Conservation (phyloP, 2,329 filamentous ascomycete genomes). For the Penicillium sp. region DNA sequence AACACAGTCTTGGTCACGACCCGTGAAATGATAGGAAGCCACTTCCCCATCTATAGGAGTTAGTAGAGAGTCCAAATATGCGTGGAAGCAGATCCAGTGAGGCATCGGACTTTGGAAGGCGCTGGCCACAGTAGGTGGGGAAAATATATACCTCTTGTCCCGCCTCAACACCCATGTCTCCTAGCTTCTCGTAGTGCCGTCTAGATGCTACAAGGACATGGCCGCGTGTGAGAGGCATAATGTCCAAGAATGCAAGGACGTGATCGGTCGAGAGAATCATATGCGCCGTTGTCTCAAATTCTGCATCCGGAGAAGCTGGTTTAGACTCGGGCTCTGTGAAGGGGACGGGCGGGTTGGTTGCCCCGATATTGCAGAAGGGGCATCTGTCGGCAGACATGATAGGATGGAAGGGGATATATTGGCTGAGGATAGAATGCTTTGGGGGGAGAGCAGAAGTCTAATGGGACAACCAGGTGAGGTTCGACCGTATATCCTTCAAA, state of each 20-base stretch:
- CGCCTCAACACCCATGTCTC: constrained; percentile 60
- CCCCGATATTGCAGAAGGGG: constrained; percentile 56
- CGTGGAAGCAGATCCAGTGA: background rate
- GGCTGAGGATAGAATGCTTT: background rate
- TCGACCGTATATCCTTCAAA: background rate
- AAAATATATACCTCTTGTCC: constrained; percentile 55
- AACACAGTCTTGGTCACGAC: constrained; percentile 67
- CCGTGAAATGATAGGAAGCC: constrained; percentile 54
- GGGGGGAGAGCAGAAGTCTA: background rate
- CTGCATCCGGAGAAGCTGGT: constrained; percentile 15
- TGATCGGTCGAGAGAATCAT: constrained; percentile 71
- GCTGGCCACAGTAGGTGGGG: background rate
- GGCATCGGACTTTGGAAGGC: background rate
- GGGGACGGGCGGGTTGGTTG: constrained; percentile 44
- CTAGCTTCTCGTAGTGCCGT: constrained; percentile 69
- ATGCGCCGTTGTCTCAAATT: constrained; percentile 29
- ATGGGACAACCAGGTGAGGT: background rate
- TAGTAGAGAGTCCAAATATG: background rate
- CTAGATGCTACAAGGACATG: constrained; percentile 80
- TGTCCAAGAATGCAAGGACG: constrained; percentile 86
- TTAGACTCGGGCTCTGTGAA: constrained; percentile 24
- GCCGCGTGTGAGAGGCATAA: constrained; percentile 76
- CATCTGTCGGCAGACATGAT: constrained; percentile 35
- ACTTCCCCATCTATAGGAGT: constrained; percentile 40
- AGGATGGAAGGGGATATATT: background rate